These are phyloP conservation scores for Wickerhamiella slavikovae DNA, from an alignment of 805 yeast species.

Conservation along the genomic window DNA sequence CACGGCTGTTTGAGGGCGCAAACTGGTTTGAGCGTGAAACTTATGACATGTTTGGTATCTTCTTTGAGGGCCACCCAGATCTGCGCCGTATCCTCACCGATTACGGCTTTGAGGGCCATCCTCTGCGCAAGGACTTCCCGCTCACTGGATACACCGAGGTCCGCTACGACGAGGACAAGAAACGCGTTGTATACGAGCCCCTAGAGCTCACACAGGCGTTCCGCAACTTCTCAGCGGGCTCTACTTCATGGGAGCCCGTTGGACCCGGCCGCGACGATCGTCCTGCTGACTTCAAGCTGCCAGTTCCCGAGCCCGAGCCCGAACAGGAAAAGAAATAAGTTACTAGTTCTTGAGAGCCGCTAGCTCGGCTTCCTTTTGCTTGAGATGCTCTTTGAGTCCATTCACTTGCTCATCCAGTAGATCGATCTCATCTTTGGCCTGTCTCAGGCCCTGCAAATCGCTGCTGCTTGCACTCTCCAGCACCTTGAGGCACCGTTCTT, in stretches of 20 bases:
- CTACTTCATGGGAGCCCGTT: constrained; percentile 81
- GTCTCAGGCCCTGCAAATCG: constrained; percentile 11
- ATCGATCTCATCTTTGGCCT: constrained; percentile 23
- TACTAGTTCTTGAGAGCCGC: constrained; percentile 19
- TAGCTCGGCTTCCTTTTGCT: constrained; percentile 40
- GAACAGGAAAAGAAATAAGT: constrained; percentile 18
- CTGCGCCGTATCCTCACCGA: constrained; percentile 78
- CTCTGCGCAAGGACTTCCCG: constrained; percentile 82
- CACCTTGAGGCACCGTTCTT: constrained; percentile 34
- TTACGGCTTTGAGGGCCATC: constrained; percentile 84
- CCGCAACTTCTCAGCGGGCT: constrained; percentile 75
- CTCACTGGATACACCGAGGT: constrained; percentile 83
- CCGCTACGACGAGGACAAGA: constrained; percentile 76
- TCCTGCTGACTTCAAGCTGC: constrained; percentile 65
- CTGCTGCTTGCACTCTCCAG: neutral
- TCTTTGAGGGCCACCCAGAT: constrained; percentile 79
- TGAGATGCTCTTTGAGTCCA: constrained; percentile 48
- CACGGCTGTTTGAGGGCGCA: constrained; percentile 56
- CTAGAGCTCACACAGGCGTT: constrained; percentile 81
- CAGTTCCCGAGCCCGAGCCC: constrained; percentile 61
- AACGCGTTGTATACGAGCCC: constrained; percentile 77
- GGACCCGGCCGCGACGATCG: constrained; percentile 71
- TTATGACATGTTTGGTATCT: constrained; percentile 70
- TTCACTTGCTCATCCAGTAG: constrained; percentile 62
- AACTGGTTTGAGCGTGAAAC: constrained; percentile 87